These are phyloP conservation scores for Penicilliopsis zonata DNA, from an alignment of 495 filamentous ascomycete genomes.

Conservation along the genomic window DNA sequence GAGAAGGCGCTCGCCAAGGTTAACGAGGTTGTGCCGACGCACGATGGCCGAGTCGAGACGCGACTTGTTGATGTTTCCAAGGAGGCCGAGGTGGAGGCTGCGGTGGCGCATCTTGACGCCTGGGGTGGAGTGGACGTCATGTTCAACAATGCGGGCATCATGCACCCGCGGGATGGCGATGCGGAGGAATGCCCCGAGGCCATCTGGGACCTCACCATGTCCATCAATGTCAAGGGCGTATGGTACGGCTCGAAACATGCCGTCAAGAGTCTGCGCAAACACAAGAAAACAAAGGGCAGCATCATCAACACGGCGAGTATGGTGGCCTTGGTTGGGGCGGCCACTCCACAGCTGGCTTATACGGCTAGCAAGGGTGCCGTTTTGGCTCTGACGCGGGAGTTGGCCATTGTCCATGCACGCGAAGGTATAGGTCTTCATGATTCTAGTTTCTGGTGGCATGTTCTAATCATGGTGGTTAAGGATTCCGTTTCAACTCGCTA, in stretches of 20 bases:
- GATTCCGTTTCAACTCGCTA: constrained; percentile 76
- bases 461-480: too few relatives aligned
- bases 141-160: constrained; percentile 99
- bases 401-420: constrained; percentile 73
- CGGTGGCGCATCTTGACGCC: constrained; percentile 56
- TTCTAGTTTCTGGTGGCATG: too few relatives aligned
- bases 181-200: constrained; percentile 72
- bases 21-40: constrained; percentile 52
- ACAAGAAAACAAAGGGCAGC: constrained; percentile 64
- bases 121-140: constrained; percentile 94
- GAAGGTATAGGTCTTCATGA: too few relatives aligned
- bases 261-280: constrained; percentile 64
- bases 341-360: constrained; percentile 93
- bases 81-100: constrained; percentile 59
- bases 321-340: constrained; percentile 82
- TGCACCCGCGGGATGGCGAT: constrained; percentile 83
- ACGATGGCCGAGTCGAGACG: constrained; percentile 48
- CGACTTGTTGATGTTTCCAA: constrained; percentile 53
- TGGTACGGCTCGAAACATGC: constrained; percentile 96
- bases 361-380: constrained; percentile 94
- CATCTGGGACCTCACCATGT: constrained; percentile 91
- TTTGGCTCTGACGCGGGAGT: constrained; percentile 68
- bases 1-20: constrained; percentile 57
- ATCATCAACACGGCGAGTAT: constrained; percentile 95
- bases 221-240: constrained; percentile 96